phyloP scores from a whole-genome alignment of 2,329 filamentous ascomycete species.

The Colletotrichum sp. region DNA sequence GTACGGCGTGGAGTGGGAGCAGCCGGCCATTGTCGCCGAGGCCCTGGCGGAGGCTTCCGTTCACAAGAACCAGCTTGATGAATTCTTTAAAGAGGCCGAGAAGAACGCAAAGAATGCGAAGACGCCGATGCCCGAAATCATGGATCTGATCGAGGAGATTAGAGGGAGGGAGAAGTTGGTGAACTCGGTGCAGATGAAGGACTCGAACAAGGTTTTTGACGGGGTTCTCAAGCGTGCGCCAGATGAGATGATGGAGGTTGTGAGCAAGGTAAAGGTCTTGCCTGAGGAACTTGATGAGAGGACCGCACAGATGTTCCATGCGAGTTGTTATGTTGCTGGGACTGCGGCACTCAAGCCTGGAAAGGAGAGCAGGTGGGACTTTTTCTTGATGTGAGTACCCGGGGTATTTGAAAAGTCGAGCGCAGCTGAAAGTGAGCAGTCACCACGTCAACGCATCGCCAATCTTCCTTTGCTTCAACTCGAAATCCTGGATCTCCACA shows the following conservation, averaged over 20 bases:
- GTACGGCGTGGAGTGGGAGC: constrained; percentile 82
- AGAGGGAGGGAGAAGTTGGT: constrained; percentile 60
- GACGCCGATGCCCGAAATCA: constrained; percentile 46
- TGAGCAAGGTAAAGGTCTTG: constrained; percentile 61
- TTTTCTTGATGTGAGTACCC: constrained; percentile 65
- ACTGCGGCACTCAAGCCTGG: constrained; percentile 65
- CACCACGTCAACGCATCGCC: constrained; percentile 75
- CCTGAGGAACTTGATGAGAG: constrained; percentile 61
- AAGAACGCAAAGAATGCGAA: constrained; percentile 37
- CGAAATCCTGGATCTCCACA: constrained; percentile 62
- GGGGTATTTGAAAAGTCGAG: background rate
- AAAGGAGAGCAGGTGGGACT: constrained; percentile 78
- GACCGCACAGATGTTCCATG: constrained; percentile 71
- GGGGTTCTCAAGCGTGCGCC: constrained; percentile 69
- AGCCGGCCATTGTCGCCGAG: constrained; percentile 82
- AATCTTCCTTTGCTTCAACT: constrained; percentile 75
- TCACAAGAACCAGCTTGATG: constrained; percentile 62
- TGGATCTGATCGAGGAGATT: constrained; percentile 67
- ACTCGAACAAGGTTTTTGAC: constrained; percentile 70
- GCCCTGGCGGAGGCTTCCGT: constrained; percentile 78
- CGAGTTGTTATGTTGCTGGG: constrained; percentile 53
- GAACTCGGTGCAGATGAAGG: constrained; percentile 49
- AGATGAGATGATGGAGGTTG: constrained; percentile 66
- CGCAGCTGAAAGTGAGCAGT: constrained; percentile 45
- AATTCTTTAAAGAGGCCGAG: constrained; percentile 61